Conservation (phyloP, 192 early-diverging fungal genomes). For the Thamnidium elegans region DNA sequence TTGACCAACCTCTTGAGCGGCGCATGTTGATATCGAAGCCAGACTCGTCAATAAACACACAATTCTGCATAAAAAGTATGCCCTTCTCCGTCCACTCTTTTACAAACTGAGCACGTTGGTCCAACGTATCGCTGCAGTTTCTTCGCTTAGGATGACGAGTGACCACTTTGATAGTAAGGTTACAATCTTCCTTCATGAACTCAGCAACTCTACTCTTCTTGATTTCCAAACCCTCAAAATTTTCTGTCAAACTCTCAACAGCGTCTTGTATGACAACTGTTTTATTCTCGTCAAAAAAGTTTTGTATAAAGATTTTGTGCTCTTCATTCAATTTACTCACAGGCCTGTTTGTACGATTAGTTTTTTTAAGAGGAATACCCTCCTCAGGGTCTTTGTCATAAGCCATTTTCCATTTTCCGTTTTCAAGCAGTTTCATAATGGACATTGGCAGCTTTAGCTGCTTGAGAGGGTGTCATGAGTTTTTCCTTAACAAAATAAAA, state of each 20-base stretch:
- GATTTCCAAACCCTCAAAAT: background rate
- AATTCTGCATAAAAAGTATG: background rate
- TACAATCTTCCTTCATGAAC: conserved; percentile 11
- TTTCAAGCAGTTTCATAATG: background rate
- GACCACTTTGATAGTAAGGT: background rate
- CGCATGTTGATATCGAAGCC: conserved; percentile 6
- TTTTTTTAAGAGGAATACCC: background rate
- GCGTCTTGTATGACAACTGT: background rate
- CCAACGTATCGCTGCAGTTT: background rate
- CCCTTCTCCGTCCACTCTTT: background rate
- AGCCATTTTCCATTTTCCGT: background rate
- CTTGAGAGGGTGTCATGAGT: background rate
- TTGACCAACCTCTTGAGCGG: background rate
- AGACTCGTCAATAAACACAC: background rate
- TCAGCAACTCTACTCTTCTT: conserved; percentile 6
- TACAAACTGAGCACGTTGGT: background rate
- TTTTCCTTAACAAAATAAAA: background rate
- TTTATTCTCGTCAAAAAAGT: background rate
- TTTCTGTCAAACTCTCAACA: background rate
- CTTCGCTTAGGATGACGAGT: background rate
- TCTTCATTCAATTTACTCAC: background rate
- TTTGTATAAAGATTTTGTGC: background rate
- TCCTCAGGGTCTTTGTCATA: background rate
- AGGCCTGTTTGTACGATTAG: background rate
- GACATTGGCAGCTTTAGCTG: background rate